A percentile compares a stretch with the other conserved stretches of the same genome.
These are phyloP conservation scores for Trichomonas tenax DNA, from an alignment of 208 protist genomes.

Conservation along the genomic window DNA sequence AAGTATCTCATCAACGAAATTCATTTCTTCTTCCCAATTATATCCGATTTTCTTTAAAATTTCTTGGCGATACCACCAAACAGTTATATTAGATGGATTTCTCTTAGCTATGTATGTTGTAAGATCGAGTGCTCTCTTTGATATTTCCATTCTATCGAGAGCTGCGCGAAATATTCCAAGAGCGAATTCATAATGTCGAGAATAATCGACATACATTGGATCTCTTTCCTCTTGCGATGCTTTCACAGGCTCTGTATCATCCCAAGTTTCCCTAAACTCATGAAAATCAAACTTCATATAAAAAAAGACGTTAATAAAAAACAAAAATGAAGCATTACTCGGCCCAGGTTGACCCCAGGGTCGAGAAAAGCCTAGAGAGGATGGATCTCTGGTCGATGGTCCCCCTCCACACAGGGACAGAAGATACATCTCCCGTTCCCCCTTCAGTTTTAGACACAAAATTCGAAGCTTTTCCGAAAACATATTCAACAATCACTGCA, in stretches of 20 bases:
- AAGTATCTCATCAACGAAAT: background rate
- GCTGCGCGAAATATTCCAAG: background rate
- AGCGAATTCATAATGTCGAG: background rate
- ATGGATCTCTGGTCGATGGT: background rate
- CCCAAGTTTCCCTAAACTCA: background rate
- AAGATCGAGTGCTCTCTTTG: background rate
- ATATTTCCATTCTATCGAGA: background rate
- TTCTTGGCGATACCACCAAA: background rate
- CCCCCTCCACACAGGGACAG: background rate
- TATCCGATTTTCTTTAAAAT: background rate
- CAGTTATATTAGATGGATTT: background rate
- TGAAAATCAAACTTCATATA: background rate
- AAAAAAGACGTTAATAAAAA: background rate
- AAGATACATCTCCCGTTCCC: background rate
- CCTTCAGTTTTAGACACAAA: background rate
- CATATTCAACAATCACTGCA: background rate
- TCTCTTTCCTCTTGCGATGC: background rate
- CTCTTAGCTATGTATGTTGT: background rate
- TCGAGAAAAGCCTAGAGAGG: background rate
- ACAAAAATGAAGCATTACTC: background rate
- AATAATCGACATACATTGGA: background rate
- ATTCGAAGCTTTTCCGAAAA: background rate
- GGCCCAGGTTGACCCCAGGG: background rate
- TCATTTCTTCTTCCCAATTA: background rate
- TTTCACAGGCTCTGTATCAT: background rate